These are phyloP conservation scores for Magnolia sinica DNA, from an alignment of 164 flowering plant genomes.

Conservation along the genomic window DNA sequence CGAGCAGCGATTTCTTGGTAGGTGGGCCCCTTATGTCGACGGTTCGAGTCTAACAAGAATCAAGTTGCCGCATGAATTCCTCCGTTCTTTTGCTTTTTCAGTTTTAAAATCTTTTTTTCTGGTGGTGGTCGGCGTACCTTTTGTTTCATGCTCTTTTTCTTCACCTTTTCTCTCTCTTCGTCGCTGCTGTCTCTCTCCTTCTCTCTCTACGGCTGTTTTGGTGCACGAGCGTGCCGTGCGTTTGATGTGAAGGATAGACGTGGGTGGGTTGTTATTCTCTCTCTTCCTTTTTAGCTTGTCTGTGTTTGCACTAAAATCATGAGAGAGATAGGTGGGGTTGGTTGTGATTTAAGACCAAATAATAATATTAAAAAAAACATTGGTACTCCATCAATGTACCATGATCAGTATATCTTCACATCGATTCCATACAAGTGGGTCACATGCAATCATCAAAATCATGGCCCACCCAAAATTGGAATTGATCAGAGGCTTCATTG, in stretches of 20 bases:
- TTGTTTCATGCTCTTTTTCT: neutral
- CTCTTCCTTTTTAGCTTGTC: too few relatives aligned
- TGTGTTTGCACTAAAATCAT: too few relatives aligned
- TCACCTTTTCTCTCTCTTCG: neutral
- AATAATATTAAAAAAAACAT: too few relatives aligned
- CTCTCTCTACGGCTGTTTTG: neutral
- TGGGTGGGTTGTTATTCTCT: too few relatives aligned
- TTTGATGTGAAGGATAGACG: neutral
- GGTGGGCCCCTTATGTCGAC: neutral
- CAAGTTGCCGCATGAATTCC: neutral
- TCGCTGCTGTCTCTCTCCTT: neutral
- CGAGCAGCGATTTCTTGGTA: neutral
- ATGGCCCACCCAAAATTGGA: too few relatives aligned
- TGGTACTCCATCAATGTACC: too few relatives aligned
- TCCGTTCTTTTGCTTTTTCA: neutral
- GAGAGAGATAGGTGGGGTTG: too few relatives aligned
- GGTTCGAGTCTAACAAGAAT: neutral
- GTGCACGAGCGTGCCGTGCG: neutral
- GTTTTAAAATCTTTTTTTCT: neutral
- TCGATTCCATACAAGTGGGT: too few relatives aligned
- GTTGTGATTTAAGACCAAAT: too few relatives aligned
- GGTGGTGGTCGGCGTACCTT: neutral
- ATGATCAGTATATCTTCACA: too few relatives aligned
- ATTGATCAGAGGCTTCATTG: too few relatives aligned
- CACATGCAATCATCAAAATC: too few relatives aligned